Evolutionary conservation across 2,329 filamentous ascomycete genomes (phyloP).

Genomic region (Hansfordia pulvinata): DNA sequence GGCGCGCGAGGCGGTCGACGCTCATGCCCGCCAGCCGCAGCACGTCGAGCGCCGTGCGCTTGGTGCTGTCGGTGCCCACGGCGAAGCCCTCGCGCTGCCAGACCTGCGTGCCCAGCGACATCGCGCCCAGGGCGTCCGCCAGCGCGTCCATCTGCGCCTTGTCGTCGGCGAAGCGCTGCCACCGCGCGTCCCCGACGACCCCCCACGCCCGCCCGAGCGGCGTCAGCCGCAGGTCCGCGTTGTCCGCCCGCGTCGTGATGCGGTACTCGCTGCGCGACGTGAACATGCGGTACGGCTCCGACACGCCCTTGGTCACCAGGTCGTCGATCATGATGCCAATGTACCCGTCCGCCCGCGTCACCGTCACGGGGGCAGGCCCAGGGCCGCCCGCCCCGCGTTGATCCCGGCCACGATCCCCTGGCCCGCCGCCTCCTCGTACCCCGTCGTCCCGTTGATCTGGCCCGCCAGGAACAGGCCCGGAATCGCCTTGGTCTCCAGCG

Average conservation of each 20-base stretch:
- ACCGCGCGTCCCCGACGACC: slow-evolving; percentile 66
- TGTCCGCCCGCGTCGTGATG: slow-evolving; percentile 84
- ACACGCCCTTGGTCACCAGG: slow-evolving; percentile 89
- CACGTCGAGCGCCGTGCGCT: slow-evolving; percentile 66
- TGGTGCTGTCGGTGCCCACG: slow-evolving; percentile 50
- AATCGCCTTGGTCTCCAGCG: slow-evolving; percentile 88
- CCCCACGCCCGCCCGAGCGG: slow-evolving; percentile 63
- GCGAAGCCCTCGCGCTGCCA: slow-evolving; percentile 62
- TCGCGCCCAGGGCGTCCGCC: slow-evolving; percentile 41
- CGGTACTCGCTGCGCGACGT: slow-evolving; percentile 91
- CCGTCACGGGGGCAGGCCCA: slow-evolving; percentile 48
- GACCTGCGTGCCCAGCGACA: slow-evolving; percentile 41
- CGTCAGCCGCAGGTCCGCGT: slow-evolving; percentile 81
- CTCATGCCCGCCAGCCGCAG: slow-evolving; percentile 52
- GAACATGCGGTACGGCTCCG: slow-evolving; percentile 97
- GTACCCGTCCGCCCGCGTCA: slow-evolving; percentile 80
- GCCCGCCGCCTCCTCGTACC: slow-evolving; percentile 92
- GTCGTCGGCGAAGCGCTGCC: slow-evolving; percentile 55
- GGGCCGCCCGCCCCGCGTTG: slow-evolving; percentile 76
- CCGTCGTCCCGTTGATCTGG: slow-evolving; percentile 96
- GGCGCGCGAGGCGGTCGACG: slow-evolving; percentile 39
- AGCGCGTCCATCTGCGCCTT: slow-evolving; percentile 55
- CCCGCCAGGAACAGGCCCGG: slow-evolving; percentile 81
- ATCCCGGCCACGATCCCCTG: slow-evolving; percentile 88
- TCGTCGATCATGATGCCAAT: slow-evolving; percentile 99